A percentile compares a stretch with the other conserved stretches of the same genome.
These are phyloP conservation scores for Pseudocercospora vitis DNA, from an alignment of 2,329 filamentous ascomycete genomes.

Conservation along the genomic window DNA sequence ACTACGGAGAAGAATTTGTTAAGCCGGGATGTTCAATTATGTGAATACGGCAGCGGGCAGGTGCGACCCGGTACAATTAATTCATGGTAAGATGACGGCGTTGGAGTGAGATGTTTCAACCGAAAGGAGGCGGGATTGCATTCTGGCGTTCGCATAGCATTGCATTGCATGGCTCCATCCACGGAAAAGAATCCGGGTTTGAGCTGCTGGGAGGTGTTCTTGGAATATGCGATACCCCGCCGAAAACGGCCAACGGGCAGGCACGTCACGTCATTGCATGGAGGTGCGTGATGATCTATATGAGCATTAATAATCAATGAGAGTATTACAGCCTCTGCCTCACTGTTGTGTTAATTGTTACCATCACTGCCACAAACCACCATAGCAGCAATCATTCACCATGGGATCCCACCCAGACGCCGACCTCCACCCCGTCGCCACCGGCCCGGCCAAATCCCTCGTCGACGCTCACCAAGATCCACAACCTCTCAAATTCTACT, in stretches of 20 bases:
- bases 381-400: not conserved
- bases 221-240: constrained; percentile 8
- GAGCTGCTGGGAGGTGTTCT: not conserved
- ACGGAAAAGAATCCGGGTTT: not conserved
- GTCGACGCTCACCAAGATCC: constrained; percentile 36
- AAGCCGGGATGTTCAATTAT: constrained; percentile 35
- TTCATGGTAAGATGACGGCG: not conserved
- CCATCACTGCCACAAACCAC: no score
- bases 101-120: not conserved
- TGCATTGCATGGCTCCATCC: not conserved
- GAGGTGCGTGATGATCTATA: constrained; percentile 1
- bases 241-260: not conserved
- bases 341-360: no score
- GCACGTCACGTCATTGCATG: constrained; percentile 1
- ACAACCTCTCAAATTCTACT: constrained; percentile 38
- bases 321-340: no score
- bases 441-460: constrained; percentile 44
- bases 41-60: constrained; percentile 27
- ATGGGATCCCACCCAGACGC: constrained; percentile 42
- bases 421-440: constrained; percentile 47
- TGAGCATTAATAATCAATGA: constrained; percentile 3
- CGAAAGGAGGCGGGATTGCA: not conserved
- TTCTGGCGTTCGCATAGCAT: constrained; percentile 11
- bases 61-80: not conserved
- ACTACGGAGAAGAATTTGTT: constrained; percentile 39